Evolutionary conservation across 228 moss, liverwort and hornwort genomes (phyloP), one percentile per base, ranked within the genome.

Genomic region (Sphagnum fallax): DNA sequence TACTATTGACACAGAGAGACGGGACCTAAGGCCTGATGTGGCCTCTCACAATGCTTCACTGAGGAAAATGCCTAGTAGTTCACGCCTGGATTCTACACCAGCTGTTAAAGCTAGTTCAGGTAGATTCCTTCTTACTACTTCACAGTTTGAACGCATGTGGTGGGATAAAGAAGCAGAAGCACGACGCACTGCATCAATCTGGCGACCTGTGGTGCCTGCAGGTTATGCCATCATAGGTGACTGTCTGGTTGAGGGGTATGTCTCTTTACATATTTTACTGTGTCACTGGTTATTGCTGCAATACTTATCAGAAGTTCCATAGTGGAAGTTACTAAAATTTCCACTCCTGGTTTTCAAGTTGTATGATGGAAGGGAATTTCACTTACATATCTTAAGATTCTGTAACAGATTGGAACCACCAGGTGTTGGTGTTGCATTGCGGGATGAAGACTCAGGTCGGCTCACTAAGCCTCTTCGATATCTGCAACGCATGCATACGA

Each of bases 141-240:
- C 89, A 61, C 89, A 89, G 69, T 91, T 94, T 70, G 94, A 94
- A 63, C 84, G 94, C 15, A 75, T 94, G 64, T 94, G 94, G 94
- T 94, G 94, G 94, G 91, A 91, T 63, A 94, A 91, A 74, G 94
- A 88, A 48, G 85, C 91, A 69, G 89, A 94, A 52, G 78, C 84
- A 6, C 83, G 94, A 14, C 77, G 72, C 65, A 60, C 81, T 10
- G 88, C 87, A 16, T 94, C 94, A 68, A 88, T 94, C 72, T 94
- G 94, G 94, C 89, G 94, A 57, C 89, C 94, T 48, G 74, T 86
- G 67, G 83, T 89, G 15, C 94, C 91, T 63, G 64, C 82, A 68
- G 94, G 94, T 65, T 91, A 94, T 86, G 81, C 86, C 47, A 79
- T 89, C 53, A 80, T 94, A 49, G 94, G 94, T 66, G 94, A 94